These are phyloP conservation scores for Mycena vitilis DNA, from an alignment of 768 basidiomycete genomes.

Conservation along the genomic window DNA sequence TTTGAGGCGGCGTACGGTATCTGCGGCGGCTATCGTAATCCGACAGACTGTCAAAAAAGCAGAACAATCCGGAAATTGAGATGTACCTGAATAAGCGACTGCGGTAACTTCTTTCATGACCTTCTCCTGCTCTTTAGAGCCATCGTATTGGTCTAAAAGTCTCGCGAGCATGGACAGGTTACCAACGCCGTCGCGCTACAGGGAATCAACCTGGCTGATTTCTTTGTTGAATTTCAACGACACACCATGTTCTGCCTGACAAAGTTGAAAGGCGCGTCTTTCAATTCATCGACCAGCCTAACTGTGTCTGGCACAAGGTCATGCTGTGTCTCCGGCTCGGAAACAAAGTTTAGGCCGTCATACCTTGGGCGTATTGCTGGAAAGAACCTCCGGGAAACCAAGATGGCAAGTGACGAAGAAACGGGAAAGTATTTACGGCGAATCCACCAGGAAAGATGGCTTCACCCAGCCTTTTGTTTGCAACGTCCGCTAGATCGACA, in stretches of 20 bases:
- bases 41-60: too few relatives aligned
- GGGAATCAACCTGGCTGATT: neutral
- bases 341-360: too few relatives aligned
- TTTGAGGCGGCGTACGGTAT: neutral
- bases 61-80: neutral
- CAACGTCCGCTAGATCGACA: constrained; percentile 38
- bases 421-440: constrained; percentile 43
- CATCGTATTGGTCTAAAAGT: constrained; percentile 1
- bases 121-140: constrained; percentile 28
- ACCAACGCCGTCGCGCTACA: constrained; percentile 14
- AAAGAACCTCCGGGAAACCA: constrained; percentile 39
- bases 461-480: constrained; percentile 22
- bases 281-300: constrained; percentile 9
- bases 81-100: constrained; percentile 44
- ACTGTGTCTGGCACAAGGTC: too few relatives aligned
- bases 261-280: constrained; percentile 18
- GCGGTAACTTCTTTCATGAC: constrained; percentile 46
- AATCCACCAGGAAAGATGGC: constrained; percentile 38
- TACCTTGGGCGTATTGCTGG: neutral
- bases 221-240: too few relatives aligned
- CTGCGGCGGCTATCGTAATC: constrained; percentile 2
- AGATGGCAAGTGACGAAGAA: constrained; percentile 47
- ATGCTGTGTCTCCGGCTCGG: too few relatives aligned
- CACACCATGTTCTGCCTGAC: constrained; percentile 24
- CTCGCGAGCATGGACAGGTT: constrained; percentile 15